Conservation (phyloP, 2,329 filamentous ascomycete genomes). For the Fusarium sarcochroum region DNA sequence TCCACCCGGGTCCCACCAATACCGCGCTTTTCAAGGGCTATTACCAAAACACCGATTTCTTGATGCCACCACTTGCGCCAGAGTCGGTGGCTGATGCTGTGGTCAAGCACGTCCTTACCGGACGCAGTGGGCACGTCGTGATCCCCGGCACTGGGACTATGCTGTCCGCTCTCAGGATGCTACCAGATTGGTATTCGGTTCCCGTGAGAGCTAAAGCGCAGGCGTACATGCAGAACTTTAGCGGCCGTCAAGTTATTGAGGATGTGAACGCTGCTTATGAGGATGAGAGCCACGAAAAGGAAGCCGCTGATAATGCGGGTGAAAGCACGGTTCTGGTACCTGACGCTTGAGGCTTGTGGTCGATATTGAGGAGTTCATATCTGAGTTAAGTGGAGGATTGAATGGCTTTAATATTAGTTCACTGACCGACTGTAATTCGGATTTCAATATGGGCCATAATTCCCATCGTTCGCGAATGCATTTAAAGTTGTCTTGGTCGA, state of each 20-base stretch:
- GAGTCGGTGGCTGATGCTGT: constrained; percentile 63
- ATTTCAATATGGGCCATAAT: constrained; percentile 9
- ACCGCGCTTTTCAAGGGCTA: constrained; percentile 60
- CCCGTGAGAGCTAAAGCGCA: constrained; percentile 60
- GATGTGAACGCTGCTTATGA: constrained; percentile 60
- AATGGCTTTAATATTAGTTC: constrained; percentile 2
- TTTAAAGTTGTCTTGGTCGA: background rate
- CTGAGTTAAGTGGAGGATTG: too few species aligned
- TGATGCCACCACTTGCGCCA: constrained; percentile 54
- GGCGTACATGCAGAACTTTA: constrained; percentile 60
- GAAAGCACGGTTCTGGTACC: constrained; percentile 58
- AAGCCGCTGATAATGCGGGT: constrained; percentile 45
- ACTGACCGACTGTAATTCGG: background rate
- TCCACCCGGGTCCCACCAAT: constrained; percentile 66
- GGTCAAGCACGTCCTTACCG: constrained; percentile 63
- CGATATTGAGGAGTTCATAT: too few species aligned
- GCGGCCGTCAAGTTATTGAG: constrained; percentile 62
- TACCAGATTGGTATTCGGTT: constrained; percentile 76
- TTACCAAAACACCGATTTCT: constrained; percentile 64
- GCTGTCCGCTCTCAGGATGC: constrained; percentile 61
- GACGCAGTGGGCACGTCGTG: constrained; percentile 63
- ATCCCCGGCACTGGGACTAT: constrained; percentile 58
- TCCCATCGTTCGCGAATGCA: constrained; percentile 7
- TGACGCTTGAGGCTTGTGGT: constrained; percentile 29
- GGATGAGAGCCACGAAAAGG: constrained; percentile 24